Evolutionary conservation across 2,329 filamentous ascomycete genomes (phyloP), one percentile per base, ranked within the genome.

Genomic region (Cordyceps pruinosa): DNA sequence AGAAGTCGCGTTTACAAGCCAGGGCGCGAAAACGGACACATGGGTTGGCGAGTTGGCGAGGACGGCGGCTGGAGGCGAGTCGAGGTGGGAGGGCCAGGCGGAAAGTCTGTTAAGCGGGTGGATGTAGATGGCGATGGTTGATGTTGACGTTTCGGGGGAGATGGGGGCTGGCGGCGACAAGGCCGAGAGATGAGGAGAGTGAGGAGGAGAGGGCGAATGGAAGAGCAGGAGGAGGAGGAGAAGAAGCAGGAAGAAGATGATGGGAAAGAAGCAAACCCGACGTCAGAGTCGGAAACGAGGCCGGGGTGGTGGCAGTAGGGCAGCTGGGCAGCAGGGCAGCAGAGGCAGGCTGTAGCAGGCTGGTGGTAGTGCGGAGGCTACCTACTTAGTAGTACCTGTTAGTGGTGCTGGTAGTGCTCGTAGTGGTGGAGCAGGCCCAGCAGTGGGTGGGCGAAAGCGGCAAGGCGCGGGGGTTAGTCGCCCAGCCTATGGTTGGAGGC

Each of bases 21-120:
- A 13, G 34, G 21, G 8, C 23, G 21, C 23, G 7, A 26, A 45
- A 30, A 46, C 13, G 34, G 32, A 15, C 41, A 28, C 52, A 56
- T 56, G 34, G 44, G 44, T 26, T 9, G 5, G 15, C 23, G 26
- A 46, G 28, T 28, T 9, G 8, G 30, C 30, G 17, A 10, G 39
- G 10, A 25, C 39, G 10, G 30, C 39, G 21, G 35, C 8, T 4
- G 23, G 23, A 46, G 51, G 8, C 23, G 32, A 54, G 41, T 37
- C 39, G 37, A 54, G 39, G 39, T 23, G 23, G 26, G n/a, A 54
- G 51, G 30, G 39, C 32, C 32, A 5, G 6, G 12, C 6, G 30
- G 8, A 54, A 54, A 54, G 51, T 37, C 44, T 37, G 51, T 54
- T 28, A 37, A 28, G 42, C 51, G 41, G 41, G 41, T 46, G 23